Conservation (phyloP, 306 rosid species). For the Cyamopsis tetragonoloba region DNA sequence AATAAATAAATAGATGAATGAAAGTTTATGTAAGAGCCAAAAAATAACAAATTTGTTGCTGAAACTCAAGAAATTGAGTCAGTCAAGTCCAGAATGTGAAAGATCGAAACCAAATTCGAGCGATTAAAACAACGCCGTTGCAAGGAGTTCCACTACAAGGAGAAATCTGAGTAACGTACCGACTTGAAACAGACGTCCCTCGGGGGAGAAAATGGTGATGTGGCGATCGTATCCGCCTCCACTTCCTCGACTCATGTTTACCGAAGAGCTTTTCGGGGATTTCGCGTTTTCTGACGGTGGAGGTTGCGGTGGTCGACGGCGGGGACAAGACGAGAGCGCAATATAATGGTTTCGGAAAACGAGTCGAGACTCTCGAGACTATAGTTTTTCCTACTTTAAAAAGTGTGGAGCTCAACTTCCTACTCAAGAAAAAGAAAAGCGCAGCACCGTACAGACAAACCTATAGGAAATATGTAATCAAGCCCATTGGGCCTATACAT, state of each 20-base stretch:
- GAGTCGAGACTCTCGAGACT: not conserved
- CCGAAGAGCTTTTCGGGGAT: not conserved
- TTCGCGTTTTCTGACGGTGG: not conserved
- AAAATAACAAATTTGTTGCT: not conserved
- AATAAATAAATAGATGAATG: not conserved
- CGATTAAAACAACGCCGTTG: not conserved
- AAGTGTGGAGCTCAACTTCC: not conserved
- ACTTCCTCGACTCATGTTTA: conserved; percentile 71
- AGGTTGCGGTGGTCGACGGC: conserved; percentile 4
- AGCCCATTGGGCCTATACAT: not conserved
- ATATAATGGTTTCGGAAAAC: not conserved
- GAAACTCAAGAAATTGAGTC: not conserved
- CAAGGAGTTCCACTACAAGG: not conserved
- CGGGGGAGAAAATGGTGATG: conserved; percentile 97
- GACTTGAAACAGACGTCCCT: conserved; percentile 89
- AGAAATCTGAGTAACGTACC: conserved; percentile 31
- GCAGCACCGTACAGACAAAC: not conserved
- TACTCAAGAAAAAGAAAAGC: not conserved
- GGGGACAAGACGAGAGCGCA: not conserved
- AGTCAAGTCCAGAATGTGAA: not conserved
- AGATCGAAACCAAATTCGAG: not conserved
- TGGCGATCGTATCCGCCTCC: conserved; percentile 99
- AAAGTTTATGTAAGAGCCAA: not conserved
- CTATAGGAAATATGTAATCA: no score
- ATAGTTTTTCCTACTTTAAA: not conserved